Percentiles rank a stretch among this genome's conserved stretches.
Conservation (phyloP, 2,329 filamentous ascomycete genomes). For the Colletotrichum musae region DNA sequence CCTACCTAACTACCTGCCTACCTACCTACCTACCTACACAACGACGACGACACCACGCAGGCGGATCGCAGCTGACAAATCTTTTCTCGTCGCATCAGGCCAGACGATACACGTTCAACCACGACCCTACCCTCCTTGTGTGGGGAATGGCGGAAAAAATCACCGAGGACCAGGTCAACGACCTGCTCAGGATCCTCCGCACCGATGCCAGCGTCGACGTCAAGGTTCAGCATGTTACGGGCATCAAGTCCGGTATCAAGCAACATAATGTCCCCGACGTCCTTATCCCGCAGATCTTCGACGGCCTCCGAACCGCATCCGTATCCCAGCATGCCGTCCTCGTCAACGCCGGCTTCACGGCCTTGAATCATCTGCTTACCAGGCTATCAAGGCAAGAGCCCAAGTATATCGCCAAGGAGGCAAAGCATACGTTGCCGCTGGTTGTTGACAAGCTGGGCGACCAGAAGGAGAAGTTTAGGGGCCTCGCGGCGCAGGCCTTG, state of each 20-base stretch:
- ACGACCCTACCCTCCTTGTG: constrained; percentile 31
- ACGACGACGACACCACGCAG: not conserved
- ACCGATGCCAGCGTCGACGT: constrained; percentile 77
- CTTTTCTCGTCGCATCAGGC: constrained; percentile 14
- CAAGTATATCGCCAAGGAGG: constrained; percentile 79
- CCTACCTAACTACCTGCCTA: not conserved
- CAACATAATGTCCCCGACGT: constrained; percentile 89
- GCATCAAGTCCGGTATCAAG: constrained; percentile 90
- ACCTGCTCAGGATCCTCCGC: constrained; percentile 66
- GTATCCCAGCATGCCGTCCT: constrained; percentile 83
- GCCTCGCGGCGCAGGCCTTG: constrained; percentile 81
- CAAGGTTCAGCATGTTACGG: constrained; percentile 80
- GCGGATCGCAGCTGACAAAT: constrained; percentile 27
- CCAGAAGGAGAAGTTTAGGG: constrained; percentile 86
- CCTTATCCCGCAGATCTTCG: constrained; percentile 81
- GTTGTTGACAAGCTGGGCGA: constrained; percentile 91
- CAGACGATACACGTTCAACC: constrained; percentile 3
- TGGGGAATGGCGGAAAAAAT: constrained; percentile 69
- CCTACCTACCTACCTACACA: not conserved
- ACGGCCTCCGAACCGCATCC: constrained; percentile 83
- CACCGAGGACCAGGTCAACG: constrained; percentile 70
- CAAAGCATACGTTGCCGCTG: constrained; percentile 78
- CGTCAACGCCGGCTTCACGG: constrained; percentile 87
- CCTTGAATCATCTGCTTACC: constrained; percentile 88
- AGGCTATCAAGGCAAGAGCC: constrained; percentile 89